Conservation (phyloP, 2,329 filamentous ascomycete species). For the Microsporum canis region DNA sequence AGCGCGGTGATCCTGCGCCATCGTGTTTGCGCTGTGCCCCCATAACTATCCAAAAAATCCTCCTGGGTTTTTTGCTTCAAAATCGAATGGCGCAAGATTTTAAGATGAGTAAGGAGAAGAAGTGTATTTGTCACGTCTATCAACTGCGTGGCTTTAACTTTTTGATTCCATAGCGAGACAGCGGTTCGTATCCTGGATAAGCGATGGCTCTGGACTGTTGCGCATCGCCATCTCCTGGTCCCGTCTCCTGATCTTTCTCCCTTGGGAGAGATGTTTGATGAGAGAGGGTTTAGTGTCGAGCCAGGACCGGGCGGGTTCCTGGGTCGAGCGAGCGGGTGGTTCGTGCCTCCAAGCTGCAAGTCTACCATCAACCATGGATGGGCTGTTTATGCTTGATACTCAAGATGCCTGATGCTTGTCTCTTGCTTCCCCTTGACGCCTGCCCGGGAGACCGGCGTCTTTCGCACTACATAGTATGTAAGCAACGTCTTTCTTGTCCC, state of each 20-base stretch:
- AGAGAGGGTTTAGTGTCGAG: neutral
- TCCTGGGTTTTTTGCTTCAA: neutral
- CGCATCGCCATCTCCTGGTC: neutral
- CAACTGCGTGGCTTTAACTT: constrained; percentile 1
- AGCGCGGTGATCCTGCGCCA: constrained; percentile 3
- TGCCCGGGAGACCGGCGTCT: neutral
- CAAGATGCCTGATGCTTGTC: neutral
- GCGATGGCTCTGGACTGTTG: constrained; percentile 2
- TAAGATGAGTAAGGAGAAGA: neutral
- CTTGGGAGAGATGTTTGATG: neutral
- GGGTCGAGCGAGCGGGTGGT: neutral
- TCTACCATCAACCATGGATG: neutral
- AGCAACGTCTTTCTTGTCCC: neutral
- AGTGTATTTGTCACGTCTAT: constrained; percentile 1
- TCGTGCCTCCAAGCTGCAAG: neutral
- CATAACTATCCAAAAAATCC: neutral
- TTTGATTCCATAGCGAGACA: neutral
- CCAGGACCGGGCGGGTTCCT: neutral
- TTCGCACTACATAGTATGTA: neutral
- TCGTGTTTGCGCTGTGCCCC: neutral
- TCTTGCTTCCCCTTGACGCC: neutral
- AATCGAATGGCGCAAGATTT: neutral
- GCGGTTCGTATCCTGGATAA: neutral
- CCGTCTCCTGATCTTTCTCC: neutral
- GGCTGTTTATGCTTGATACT: neutral